Conservation (phyloP, 2,329 filamentous ascomycete species). For the Plectosphaerella plurivora region DNA sequence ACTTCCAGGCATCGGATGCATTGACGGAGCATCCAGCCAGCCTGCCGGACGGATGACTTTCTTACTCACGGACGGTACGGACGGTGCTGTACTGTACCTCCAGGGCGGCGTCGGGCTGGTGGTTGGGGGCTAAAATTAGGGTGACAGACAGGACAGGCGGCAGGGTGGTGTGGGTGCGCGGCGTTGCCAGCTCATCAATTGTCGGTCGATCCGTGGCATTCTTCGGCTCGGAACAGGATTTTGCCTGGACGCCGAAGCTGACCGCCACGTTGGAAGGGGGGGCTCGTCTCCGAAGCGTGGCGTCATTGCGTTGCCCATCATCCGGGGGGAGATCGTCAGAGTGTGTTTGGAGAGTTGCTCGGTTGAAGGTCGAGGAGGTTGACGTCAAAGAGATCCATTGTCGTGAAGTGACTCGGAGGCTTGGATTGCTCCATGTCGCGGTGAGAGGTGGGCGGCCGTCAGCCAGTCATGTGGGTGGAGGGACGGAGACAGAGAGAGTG, state of each 20-base stretch:
- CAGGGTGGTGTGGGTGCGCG: neutral
- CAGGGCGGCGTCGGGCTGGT: no score
- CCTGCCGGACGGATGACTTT: constrained; percentile 1
- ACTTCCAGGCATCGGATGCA: neutral
- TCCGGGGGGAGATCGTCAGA: neutral
- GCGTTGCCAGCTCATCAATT: constrained; percentile 9
- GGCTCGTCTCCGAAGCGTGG: constrained; percentile 4
- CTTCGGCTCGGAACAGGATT: constrained; percentile 9
- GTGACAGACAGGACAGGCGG: neutral
- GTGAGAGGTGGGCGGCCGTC: no score
- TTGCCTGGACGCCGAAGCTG: constrained; percentile 9
- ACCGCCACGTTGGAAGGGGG: constrained; percentile 2
- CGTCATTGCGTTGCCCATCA: constrained; percentile 8
- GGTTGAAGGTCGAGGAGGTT: neutral
- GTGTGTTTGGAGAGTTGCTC: neutral
- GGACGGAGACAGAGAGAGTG: no score
- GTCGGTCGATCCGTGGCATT: constrained; percentile 10
- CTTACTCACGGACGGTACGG: neutral
- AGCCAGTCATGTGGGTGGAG: no score
- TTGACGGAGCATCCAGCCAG: neutral
- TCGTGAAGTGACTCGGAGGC: no score
- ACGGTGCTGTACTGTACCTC: no score
- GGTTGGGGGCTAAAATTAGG: constrained; percentile 2
- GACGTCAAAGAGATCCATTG: no score
- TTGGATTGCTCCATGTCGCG: no score